These are phyloP conservation scores for Aspergillus neoniger DNA, from an alignment of 2,329 filamentous ascomycete species.

Conservation along the genomic window DNA sequence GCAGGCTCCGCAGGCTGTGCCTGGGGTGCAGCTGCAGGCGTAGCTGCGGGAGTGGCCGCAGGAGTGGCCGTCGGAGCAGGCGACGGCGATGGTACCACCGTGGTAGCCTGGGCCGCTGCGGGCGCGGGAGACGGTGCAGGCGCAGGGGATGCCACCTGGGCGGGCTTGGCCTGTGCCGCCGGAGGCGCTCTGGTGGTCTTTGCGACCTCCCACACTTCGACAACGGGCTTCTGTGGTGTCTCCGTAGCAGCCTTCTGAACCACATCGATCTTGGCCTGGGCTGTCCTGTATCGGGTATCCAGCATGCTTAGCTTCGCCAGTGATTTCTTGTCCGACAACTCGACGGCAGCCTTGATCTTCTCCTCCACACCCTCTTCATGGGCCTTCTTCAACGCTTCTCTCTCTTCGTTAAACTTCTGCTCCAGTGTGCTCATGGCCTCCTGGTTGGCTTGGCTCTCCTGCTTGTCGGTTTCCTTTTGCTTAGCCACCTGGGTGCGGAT, in stretches of 20 bases:
- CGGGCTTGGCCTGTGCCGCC: constrained; percentile 34
- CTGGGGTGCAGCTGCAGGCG: background rate
- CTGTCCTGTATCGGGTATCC: constrained; percentile 66
- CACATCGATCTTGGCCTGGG: constrained; percentile 71
- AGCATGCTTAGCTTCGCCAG: constrained; percentile 76
- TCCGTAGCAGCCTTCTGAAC: constrained; percentile 81
- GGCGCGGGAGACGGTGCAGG: constrained; percentile 12
- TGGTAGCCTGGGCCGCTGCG: constrained; percentile 15
- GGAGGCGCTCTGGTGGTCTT: constrained; percentile 64
- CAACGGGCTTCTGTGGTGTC: constrained; percentile 79
- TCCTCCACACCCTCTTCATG: constrained; percentile 61
- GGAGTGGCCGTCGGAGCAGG: constrained; percentile 10
- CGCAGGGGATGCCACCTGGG: constrained; percentile 20
- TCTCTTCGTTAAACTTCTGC: constrained; percentile 43
- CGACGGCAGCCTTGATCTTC: constrained; percentile 60
- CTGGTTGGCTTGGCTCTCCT: constrained; percentile 36
- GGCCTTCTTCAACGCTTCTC: constrained; percentile 45
- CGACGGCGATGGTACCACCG: constrained; percentile 12
- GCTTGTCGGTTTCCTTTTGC: constrained; percentile 45
- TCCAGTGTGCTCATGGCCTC: constrained; percentile 42
- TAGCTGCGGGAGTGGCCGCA: constrained; percentile 2
- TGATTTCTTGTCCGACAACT: constrained; percentile 74
- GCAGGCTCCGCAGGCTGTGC: constrained; percentile 17
- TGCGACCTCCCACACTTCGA: constrained; percentile 81
- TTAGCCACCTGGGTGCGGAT: constrained; percentile 52